Evolutionary conservation across 257 asterid species (phyloP).

Genomic region (Solanum pinnatisectum): DNA sequence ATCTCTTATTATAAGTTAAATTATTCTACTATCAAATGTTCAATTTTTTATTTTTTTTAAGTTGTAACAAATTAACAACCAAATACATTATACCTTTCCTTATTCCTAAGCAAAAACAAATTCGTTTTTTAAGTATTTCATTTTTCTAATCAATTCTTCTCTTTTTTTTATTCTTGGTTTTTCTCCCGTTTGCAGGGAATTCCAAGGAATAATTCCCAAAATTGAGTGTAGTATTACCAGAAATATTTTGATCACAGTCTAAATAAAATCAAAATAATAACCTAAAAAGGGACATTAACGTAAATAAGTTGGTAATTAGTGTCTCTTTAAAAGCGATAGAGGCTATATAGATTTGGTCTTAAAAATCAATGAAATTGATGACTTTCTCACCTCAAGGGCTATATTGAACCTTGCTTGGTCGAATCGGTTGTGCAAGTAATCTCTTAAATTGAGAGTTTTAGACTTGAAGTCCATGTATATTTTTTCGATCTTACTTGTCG

Average conservation of each 20-base stretch:
- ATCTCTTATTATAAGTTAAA: neutral
- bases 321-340: neutral
- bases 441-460: neutral
- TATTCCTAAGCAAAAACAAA: neutral
- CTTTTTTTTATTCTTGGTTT: neutral
- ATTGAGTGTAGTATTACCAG: neutral
- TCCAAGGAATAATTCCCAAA: neutral
- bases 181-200: neutral
- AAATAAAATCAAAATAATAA: too few species aligned
- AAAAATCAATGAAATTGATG: neutral
- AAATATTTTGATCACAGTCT: too few species aligned
- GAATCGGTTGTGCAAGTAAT: neutral
- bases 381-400: neutral
- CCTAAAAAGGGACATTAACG: neutral
- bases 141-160: neutral
- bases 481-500: rapidly evolving
- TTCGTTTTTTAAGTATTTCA: neutral
- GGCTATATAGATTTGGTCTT: neutral
- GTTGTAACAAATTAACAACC: neutral
- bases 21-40: neutral
- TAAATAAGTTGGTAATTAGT: too few species aligned
- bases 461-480: rapidly evolving
- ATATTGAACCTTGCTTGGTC: neutral
- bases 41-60: neutral
- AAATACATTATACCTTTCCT: neutral